Evolutionary conservation across 192 early-diverging fungal genomes (phyloP), one percentile per base, ranked within the genome.

Genomic region (Backusella luteola): DNA sequence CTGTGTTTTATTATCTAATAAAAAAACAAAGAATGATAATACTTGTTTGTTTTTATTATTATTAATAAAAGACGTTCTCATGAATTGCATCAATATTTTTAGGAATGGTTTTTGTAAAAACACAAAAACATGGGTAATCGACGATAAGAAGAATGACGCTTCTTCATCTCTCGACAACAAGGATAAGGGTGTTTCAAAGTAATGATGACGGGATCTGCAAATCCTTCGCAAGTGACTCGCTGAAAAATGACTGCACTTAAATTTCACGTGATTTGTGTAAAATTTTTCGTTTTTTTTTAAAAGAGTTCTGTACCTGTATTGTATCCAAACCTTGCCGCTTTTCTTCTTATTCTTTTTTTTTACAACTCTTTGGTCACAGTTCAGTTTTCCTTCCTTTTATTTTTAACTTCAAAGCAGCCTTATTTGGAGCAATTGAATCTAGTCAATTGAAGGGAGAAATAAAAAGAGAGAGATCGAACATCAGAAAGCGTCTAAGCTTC

Each of bases 251-350:
- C 56, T 49, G 56, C 56, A 63, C 11, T 29, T 26, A 9, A 23
- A 63, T 14, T 63, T 11, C 56, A 63, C 56, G 56, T 63, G 56
- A 63, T 63, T 63, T 63, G 56, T 63, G 56, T 63, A 63, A 63
- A 63, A 63, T 9, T 12, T 63, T 63, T 63, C 29, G 3, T 23
- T 29, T 26, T 63, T 63, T 63, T 26, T 63, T 29, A 63, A 63
- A 56, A 63, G 26, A 63, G 56, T 63, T 63, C 26, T 26, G 56
- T 63, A 63, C 56, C 56, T 63, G 21, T 63, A 11, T 26, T 63
- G 21, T 63, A 3, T 29, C 56, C 26, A 63, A 8, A 29, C 56
- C 26, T 63, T 63, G 56, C 56, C 56, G 21, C 56, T 63, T 63
- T 26, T 29, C 23, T 26, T 59, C 23, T 63, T 63, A 29, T 29